Evolutionary conservation across 106 monocot genomes (phyloP), one percentile per base, ranked within the genome.

Genomic region (Acanthochlamys bracteata): DNA sequence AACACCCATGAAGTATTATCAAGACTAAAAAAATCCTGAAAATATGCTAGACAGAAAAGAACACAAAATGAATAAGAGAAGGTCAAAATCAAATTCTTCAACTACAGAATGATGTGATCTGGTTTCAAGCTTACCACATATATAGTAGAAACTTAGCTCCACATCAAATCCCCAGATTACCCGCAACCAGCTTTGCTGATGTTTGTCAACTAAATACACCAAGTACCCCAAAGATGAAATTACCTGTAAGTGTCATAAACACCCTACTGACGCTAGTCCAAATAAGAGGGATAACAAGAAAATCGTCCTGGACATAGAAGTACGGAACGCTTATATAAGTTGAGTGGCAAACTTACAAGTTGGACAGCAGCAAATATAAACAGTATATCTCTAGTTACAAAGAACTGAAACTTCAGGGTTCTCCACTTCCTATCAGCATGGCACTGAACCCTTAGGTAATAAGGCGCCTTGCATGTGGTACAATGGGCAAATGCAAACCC

Each of bases 401-500:
- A 96, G 72, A 88, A 90, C 21, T 86, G 84, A 55, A 96, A 96
- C 61, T 96, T 96, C 57, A 96, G 74, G 22, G 87, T 90, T 67
- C 95, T 55, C 95, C 90, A 96, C 76, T 96, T 90, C 72, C 90
- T 82, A 60, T 96, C 96, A 33, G 88, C 68, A 63, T 85, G 96
- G 20, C 71, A 69, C 42, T 87, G 84, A 66, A 91, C 96, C 80
- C 88, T 85, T 82, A 96, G 68, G 57, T 96, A 84, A 66, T 96
- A 96, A 20, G 96, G 96, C 61, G 85, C 84, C 66, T 96, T 96
- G 78, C 96, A 96, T 12, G 96, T 96, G 64, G 96, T 96, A 60
- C 96, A 96, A 74, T 96, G 96, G 65, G 84, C 81, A 83, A 96
- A 96, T 55, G 96, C 96, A 85, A 96, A 96, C 11, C 91, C 90